These are phyloP conservation scores for Hymenotorrendiella dingleyae DNA, from an alignment of 2,329 filamentous ascomycete genomes.

Conservation along the genomic window DNA sequence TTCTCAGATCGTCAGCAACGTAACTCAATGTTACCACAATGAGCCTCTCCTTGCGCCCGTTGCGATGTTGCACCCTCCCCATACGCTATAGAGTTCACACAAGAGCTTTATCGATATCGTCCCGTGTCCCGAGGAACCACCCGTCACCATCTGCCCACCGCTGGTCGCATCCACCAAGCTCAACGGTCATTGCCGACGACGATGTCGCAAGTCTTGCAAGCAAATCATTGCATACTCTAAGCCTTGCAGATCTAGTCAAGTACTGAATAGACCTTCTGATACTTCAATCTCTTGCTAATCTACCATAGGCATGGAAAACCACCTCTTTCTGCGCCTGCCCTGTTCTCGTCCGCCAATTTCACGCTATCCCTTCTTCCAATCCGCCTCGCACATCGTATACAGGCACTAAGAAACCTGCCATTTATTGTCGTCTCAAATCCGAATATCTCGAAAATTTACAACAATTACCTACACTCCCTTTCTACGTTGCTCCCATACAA, in stretches of 20 bases:
- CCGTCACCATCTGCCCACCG: constrained; percentile 28
- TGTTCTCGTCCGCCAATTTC: constrained; percentile 91
- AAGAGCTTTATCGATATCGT: constrained; percentile 1
- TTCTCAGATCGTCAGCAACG: background rate
- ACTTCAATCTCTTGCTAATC: constrained; percentile 7
- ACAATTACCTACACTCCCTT: constrained; percentile 91
- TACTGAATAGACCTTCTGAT: constrained; percentile 37
- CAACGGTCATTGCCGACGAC: constrained; percentile 56
- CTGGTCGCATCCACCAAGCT: constrained; percentile 40
- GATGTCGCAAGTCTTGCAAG: constrained; percentile 75
- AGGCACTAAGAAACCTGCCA: constrained; percentile 85
- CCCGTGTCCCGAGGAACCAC: constrained; percentile 12
- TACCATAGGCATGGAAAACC: constrained; percentile 63
- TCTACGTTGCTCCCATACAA: constrained; percentile 81
- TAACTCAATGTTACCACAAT: constrained; percentile 2
- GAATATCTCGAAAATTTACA: constrained; percentile 88
- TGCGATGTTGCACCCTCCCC: background rate
- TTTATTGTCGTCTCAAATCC: constrained; percentile 99
- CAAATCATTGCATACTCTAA: constrained; percentile 73
- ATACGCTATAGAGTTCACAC: background rate
- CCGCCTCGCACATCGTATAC: constrained; percentile 87
- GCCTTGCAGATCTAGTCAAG: constrained; percentile 84
- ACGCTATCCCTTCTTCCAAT: constrained; percentile 88
- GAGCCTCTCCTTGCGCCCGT: background rate
- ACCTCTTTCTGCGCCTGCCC: constrained; percentile 70